Percentiles rank a stretch among this genome's conserved stretches.
phyloP scores from a whole-genome alignment of 139 green algal species.

The Closterium sp. region DNA sequence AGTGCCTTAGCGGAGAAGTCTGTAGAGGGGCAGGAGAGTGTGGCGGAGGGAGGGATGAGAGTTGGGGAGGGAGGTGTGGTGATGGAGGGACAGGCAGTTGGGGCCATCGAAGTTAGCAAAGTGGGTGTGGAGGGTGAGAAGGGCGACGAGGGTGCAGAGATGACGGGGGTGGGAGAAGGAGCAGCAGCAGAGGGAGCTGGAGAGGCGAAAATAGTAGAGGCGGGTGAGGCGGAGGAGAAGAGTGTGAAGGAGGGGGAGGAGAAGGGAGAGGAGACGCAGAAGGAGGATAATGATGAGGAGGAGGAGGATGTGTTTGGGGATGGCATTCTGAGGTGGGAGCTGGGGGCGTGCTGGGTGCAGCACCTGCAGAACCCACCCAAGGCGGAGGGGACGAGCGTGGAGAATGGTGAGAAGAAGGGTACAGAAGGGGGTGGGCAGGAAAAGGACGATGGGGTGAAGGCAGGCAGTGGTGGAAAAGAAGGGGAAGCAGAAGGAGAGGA shows the following conservation, averaged over 20 bases:
- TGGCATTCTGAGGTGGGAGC: conserved; percentile 37
- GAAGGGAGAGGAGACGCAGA: neutral
- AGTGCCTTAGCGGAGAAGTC: neutral
- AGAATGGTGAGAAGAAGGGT: neutral
- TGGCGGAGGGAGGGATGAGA: neutral
- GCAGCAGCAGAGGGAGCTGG: neutral
- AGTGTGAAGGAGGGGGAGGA: conserved; percentile 9
- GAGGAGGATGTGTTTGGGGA: conserved; percentile 2
- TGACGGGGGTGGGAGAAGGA: neutral
- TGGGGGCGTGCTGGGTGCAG: conserved; percentile 50
- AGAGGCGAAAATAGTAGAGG: neutral
- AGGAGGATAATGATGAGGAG: conserved; percentile 15
- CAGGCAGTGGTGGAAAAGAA: neutral
- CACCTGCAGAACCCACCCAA: conserved; percentile 40
- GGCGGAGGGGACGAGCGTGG: neutral
- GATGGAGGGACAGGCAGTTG: neutral
- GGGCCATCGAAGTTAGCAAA: neutral
- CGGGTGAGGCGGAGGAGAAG: neutral
- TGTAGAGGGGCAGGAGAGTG: neutral
- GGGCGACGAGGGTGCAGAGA: neutral
- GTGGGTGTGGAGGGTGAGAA: neutral
- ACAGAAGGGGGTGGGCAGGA: neutral
- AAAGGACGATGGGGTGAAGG: neutral
- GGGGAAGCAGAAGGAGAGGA: neutral
- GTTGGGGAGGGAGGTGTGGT: neutral